Base-by-base conservation (phyloP, 2,329 filamentous ascomycete genomes). In the Trichophyton rubrum region DNA sequence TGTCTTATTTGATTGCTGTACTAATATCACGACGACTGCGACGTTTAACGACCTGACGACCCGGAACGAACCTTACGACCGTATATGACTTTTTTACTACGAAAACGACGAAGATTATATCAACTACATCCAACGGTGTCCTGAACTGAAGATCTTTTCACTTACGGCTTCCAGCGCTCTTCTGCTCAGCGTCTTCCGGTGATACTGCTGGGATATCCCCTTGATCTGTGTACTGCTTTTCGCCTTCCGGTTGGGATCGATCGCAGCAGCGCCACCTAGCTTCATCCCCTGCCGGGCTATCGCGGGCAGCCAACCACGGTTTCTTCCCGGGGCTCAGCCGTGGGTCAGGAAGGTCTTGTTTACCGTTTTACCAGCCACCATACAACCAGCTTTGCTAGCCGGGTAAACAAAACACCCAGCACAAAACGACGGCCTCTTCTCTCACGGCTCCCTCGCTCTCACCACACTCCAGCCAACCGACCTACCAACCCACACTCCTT, bases 241-340 rank as follows among this genome's bases (percentile, higher is more conserved):
- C 40, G 40, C 40, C 40, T 43, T 43, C 40, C 3, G 8, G 33
- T 38, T 38, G 33, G 33, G 40, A 43, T 43, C 15, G 40, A 43
- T 43, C 40, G 40, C 40, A 43, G 40, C 40, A 43, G 40, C 40
- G 40, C 40, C 40, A 43, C 40, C 40, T n/a, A 43, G 40, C 40
- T 43, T 17, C 40, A 43, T 4, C 30, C 49, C 49, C 27, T 55
- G 49, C 30, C 49, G 49, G 49, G n/a, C n/a, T n/a, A 15, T n/a
- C 40, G 33, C 40, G 13, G n/a, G 15, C 27, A 55, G 49, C 49
- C 49, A 55, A 55, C 49, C 49, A 55, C 49, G 49, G 49, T 35
- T 55, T 35, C 49, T 55, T 33, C 55, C 55, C 55, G 35, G 40
- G 13, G 40, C 55, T 57, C n/a, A 57, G 55, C 55, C 55, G 55